A percentile compares a stretch with the other conserved stretches of the same genome.
Conservation (phyloP, 208 protist species). For the Acanthamoeba healyi region DNA sequence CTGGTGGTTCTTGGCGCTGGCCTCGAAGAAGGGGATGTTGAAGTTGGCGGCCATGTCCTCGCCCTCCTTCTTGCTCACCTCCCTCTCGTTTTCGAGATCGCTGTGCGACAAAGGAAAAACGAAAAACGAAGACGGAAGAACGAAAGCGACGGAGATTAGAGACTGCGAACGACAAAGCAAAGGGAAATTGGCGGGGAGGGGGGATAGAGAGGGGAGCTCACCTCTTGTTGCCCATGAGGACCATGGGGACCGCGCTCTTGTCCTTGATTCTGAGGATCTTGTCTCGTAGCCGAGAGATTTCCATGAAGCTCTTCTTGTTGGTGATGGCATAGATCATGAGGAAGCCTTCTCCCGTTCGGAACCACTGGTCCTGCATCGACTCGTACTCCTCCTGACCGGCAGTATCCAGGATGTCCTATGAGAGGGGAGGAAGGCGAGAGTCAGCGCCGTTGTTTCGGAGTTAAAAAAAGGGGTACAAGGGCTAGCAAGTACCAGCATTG, state of each 20-base stretch:
- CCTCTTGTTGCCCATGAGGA: constrained; percentile 65
- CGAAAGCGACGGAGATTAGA: not conserved
- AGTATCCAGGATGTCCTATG: constrained; percentile 54
- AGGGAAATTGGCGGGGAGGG: not conserved
- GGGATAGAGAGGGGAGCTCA: not conserved
- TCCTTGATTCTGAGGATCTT: constrained; percentile 72
- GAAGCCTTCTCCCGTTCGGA: constrained; percentile 69
- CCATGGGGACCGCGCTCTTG: constrained; percentile 65
- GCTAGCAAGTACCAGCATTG: not conserved
- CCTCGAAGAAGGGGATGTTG: constrained; percentile 81
- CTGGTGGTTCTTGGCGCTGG: constrained; percentile 89
- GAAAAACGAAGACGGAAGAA: not conserved
- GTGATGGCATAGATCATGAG: constrained; percentile 63
- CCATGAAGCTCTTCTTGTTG: constrained; percentile 61
- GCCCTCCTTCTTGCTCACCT: constrained; percentile 87
- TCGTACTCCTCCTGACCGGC: constrained; percentile 69
- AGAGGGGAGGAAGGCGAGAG: not conserved
- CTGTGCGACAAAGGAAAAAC: not conserved
- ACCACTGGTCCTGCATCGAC: constrained; percentile 74
- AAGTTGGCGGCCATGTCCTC: constrained; percentile 86
- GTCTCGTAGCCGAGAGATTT: constrained; percentile 67
- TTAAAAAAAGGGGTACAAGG: not conserved
- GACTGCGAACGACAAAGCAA: not conserved
- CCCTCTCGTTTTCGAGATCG: constrained; percentile 88
- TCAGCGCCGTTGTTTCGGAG: not conserved